Base-by-base conservation (phyloP, 73 alveolate genomes). In the Effrenium voratum region DNA sequence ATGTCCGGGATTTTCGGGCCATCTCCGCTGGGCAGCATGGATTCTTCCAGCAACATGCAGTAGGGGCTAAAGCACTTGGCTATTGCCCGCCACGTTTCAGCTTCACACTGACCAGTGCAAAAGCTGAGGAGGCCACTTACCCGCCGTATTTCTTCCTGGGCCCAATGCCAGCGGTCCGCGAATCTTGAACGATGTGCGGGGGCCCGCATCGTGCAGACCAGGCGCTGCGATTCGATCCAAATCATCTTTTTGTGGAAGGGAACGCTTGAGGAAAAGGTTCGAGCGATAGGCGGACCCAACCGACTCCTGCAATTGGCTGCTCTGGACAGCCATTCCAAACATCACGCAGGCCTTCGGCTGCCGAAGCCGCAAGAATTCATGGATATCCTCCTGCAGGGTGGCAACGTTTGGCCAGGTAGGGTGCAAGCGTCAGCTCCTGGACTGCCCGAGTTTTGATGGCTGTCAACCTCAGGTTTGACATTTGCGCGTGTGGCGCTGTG, bases 241-340 rank as follows among this genome's bases (percentile, higher is more conserved):
- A 30, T 87, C 95, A 2, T 19, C 28, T n/a, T 15, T 2, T 38
- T 26, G 5, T 34, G 28, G 3, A 5, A 2, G 5, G 10, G 95
- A 41, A 8, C 95, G 95, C 47, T 87, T 87, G 50, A 87, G 84
- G 47, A 59, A 36, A 66, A 87, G 49, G 41, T 87, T 87, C 70
- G 66, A 47, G 1, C 95, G 59, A 24, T 59, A 63, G 0, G 84
- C 77, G 12, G 83, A 30, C 38, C 82, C 82, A 19, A 16, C 13
- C 46, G 49, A 72, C 50, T 36, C 82, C 82, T 72, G 82, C 82
- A 16, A 12, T 47, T 36, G 47, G 49, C 46, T 47, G 13, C 38
- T 5, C 16, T 19, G 5, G 44, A n/a, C 1, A 26, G 45, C 93
- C 93, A 0, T 41, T 30, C 85, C 75, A 3, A 38, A 60, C 34